Conservation (phyloP, 2,329 filamentous ascomycete genomes). For the Phaeoacremonium minimum region DNA sequence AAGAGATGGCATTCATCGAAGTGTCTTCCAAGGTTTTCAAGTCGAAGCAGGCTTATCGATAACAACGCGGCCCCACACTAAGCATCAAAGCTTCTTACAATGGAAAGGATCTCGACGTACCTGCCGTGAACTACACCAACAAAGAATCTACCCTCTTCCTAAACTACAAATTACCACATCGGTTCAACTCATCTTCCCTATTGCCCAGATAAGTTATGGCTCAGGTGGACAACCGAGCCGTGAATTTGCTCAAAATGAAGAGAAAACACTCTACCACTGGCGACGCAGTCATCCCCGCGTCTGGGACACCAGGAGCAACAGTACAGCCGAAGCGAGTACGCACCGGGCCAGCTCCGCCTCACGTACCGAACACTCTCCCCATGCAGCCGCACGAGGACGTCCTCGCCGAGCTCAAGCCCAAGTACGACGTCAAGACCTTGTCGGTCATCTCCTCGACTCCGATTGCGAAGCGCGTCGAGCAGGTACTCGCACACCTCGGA, state of each 20-base stretch:
- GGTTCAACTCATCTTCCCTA: no score
- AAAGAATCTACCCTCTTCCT: no score
- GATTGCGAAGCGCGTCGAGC: constrained; percentile 50
- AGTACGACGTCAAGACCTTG: constrained; percentile 45
- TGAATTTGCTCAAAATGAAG: not conserved
- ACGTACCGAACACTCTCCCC: constrained; percentile 16
- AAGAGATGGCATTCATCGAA: no score
- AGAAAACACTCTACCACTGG: not conserved
- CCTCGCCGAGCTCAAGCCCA: constrained; percentile 36
- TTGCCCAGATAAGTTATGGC: no score
- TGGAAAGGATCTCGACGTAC: no score
- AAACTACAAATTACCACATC: no score
- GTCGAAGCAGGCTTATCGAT: no score
- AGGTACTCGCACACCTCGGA: constrained; percentile 39
- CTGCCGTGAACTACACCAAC: no score
- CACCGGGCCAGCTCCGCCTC: constrained; percentile 8
- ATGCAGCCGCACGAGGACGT: constrained; percentile 33
- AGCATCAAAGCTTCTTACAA: no score
- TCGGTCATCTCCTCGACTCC: constrained; percentile 57
- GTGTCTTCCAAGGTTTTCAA: no score
- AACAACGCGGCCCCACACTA: no score
- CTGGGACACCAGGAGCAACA: constrained; percentile 6
- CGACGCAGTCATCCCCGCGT: not conserved
- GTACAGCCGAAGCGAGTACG: constrained; percentile 15
- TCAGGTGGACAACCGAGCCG: no score